Conservation (phyloP, 2,329 filamentous ascomycete species). For the Nakataea oryzae region DNA sequence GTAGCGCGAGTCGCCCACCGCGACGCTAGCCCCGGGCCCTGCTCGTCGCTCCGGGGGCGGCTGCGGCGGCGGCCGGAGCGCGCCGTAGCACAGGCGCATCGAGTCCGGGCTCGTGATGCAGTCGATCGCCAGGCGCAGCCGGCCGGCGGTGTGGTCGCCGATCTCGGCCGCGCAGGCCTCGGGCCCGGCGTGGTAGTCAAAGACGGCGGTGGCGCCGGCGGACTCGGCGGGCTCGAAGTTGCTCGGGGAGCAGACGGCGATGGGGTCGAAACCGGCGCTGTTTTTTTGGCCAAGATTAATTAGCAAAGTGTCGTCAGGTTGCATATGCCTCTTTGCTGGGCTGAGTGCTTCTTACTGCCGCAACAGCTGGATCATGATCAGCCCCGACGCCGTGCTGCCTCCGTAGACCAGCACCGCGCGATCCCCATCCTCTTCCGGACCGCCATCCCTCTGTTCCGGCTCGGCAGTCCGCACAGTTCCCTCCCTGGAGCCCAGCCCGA, state of each 20-base stretch:
- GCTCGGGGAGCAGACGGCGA: slow-evolving; percentile 31
- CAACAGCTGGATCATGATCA: slow-evolving; percentile 31
- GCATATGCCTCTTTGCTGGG: too few species aligned
- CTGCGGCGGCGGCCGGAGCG: neutral
- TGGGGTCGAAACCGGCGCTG: slow-evolving; percentile 23
- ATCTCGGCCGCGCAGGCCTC: slow-evolving; percentile 23
- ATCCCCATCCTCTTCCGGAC: neutral
- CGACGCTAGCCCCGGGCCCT: neutral
- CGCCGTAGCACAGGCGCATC: slow-evolving; percentile 18
- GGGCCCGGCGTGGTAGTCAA: slow-evolving; percentile 34
- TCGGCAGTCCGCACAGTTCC: too few species aligned
- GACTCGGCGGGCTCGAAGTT: slow-evolving; percentile 29
- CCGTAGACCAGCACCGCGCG: slow-evolving; percentile 30
- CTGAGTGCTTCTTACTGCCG: slow-evolving; percentile 18
- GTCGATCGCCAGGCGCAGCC: slow-evolving; percentile 29
- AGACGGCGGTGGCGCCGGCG: slow-evolving; percentile 30
- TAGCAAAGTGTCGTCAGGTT: too few species aligned
- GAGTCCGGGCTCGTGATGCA: slow-evolving; percentile 24
- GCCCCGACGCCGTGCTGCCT: slow-evolving; percentile 30
- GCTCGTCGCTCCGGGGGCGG: too few species aligned
- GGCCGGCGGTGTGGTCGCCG: slow-evolving; percentile 23
- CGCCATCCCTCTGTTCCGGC: too few species aligned
- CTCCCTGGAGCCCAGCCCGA: too few species aligned
- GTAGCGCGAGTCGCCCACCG: neutral
- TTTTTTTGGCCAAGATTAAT: too few species aligned